Percentiles rank a stretch among this genome's conserved stretches.
Evolutionary conservation across 2,329 filamentous ascomycete genomes (phyloP).

Genomic region (Colletotrichum horii): DNA sequence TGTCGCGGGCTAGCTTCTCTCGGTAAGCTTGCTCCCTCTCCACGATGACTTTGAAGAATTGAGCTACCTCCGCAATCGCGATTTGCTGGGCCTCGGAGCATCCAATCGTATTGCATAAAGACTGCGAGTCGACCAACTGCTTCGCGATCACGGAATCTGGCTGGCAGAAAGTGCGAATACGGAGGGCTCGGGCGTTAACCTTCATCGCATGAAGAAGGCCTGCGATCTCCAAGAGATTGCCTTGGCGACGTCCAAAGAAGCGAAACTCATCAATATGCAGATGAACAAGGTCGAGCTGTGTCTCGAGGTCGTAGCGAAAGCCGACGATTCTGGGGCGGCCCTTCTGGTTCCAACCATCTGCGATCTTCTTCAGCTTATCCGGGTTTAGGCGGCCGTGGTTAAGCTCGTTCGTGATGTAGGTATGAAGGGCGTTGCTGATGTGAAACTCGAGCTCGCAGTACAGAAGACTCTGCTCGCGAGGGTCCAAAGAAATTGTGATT

Average conservation of each 20-base stretch:
- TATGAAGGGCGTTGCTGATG: constrained; percentile 55
- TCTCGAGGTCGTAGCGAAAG: constrained; percentile 66
- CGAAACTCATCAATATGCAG: constrained; percentile 57
- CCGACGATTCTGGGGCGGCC: constrained; percentile 60
- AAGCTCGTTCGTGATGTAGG: constrained; percentile 58
- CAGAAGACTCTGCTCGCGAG: constrained; percentile 62
- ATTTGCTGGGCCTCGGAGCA: constrained; percentile 47
- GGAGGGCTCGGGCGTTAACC: constrained; percentile 55
- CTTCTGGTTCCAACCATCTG: constrained; percentile 55
- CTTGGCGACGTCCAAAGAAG: constrained; percentile 56
- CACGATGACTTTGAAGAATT: constrained; percentile 59
- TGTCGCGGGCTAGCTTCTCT: constrained; percentile 27
- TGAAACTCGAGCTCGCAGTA: constrained; percentile 65
- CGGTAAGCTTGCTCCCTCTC: constrained; percentile 46
- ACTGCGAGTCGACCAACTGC: constrained; percentile 59
- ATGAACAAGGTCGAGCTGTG: constrained; percentile 60
- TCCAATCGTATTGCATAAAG: constrained; percentile 55
- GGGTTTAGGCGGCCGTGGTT: constrained; percentile 59
- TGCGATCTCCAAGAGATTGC: constrained; percentile 45
- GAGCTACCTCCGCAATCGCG: constrained; percentile 53
- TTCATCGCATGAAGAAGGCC: constrained; percentile 59
- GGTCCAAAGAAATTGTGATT: constrained; percentile 54
- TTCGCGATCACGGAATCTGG: constrained; percentile 64
- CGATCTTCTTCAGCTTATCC: constrained; percentile 55
- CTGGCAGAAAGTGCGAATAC: constrained; percentile 61